Percentiles rank a stretch among this genome's conserved stretches.
Evolutionary conservation across 768 basidiomycete species (phyloP).

Genomic region (Tricholoma saponaceum): DNA sequence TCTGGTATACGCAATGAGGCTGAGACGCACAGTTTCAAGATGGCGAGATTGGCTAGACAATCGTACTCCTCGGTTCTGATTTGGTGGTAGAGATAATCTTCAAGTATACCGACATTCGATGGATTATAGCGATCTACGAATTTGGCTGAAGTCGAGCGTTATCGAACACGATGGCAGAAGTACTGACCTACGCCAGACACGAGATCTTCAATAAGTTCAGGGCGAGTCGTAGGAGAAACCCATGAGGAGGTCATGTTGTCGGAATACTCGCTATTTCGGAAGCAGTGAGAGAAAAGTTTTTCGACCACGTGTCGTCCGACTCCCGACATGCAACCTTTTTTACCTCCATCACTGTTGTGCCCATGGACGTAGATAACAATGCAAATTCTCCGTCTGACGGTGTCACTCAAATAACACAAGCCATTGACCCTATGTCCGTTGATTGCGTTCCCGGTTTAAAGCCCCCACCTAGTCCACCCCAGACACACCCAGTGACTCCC

Average conservation of each 20-base stretch:
- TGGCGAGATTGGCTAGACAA: slow-evolving; percentile 91
- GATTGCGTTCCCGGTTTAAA: neutral
- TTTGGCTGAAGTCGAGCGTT: slow-evolving; percentile 4
- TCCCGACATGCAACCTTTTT: too few species aligned
- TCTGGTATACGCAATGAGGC: neutral
- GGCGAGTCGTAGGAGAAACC: slow-evolving; percentile 72
- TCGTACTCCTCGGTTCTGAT: slow-evolving; percentile 91
- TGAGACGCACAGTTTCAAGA: slow-evolving; percentile 75
- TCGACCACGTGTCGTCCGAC: slow-evolving; percentile 16
- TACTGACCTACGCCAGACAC: slow-evolving; percentile 83
- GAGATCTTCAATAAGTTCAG: slow-evolving; percentile 86
- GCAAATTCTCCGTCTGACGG: neutral
- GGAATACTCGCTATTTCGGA: too few species aligned
- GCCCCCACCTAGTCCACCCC: neutral
- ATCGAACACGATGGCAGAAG: neutral
- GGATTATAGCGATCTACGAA: slow-evolving; percentile 92
- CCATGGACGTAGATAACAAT: neutral
- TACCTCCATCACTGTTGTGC: too few species aligned
- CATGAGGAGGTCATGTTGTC: slow-evolving; percentile 53
- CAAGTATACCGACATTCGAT: slow-evolving; percentile 86
- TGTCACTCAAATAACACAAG: neutral
- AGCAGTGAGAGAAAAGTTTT: slow-evolving; percentile 21
- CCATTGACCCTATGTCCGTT: slow-evolving; percentile 4
- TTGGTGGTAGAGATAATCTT: slow-evolving; percentile 96
- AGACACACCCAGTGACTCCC: neutral